Conservation (phyloP, 768 basidiomycete genomes). For the Boletus subparvulus region DNA sequence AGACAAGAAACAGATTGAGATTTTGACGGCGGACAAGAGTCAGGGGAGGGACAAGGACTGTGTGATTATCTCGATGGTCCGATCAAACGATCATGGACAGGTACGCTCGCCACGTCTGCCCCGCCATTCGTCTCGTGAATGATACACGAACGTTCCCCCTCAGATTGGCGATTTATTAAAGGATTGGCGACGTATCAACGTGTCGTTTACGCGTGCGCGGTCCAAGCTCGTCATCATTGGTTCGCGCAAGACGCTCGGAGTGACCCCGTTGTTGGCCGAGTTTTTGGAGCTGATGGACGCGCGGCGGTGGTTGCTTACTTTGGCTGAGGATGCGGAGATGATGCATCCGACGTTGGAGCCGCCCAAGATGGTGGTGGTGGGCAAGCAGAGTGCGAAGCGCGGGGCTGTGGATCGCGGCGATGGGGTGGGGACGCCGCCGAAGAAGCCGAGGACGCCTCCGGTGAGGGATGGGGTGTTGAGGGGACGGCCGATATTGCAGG, state of each 20-base stretch:
- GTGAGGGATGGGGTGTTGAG: slow-evolving; percentile 46
- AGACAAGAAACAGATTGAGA: slow-evolving; percentile 62
- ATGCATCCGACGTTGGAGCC: slow-evolving; percentile 43
- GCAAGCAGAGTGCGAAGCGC: slow-evolving; percentile 19
- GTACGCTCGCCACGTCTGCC: slow-evolving; percentile 44
- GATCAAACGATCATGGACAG: slow-evolving; percentile 75
- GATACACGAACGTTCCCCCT: background rate
- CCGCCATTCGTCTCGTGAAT: background rate
- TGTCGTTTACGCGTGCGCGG: slow-evolving; percentile 91
- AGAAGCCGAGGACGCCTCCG: slow-evolving; percentile 37
- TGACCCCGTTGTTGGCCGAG: slow-evolving; percentile 58
- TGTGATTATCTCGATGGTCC: slow-evolving; percentile 88
- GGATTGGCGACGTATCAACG: slow-evolving; percentile 97
- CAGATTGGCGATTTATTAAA: slow-evolving; percentile 91
- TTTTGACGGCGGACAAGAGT: slow-evolving; percentile 89
- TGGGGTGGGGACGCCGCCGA: slow-evolving; percentile 22
- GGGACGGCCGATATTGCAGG: slow-evolving; percentile 59
- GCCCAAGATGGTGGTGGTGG: slow-evolving; percentile 3
- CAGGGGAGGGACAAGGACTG: slow-evolving; percentile 97
- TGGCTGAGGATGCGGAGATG: slow-evolving; percentile 55
- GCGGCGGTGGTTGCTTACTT: slow-evolving; percentile 65
- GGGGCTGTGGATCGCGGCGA: background rate
- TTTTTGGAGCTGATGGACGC: slow-evolving; percentile 79
- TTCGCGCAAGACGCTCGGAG: slow-evolving; percentile 72
- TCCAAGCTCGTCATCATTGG: slow-evolving; percentile 91